Evolutionary conservation across 148 eudicot genomes (phyloP).

Genomic region (Rheum nobile): DNA sequence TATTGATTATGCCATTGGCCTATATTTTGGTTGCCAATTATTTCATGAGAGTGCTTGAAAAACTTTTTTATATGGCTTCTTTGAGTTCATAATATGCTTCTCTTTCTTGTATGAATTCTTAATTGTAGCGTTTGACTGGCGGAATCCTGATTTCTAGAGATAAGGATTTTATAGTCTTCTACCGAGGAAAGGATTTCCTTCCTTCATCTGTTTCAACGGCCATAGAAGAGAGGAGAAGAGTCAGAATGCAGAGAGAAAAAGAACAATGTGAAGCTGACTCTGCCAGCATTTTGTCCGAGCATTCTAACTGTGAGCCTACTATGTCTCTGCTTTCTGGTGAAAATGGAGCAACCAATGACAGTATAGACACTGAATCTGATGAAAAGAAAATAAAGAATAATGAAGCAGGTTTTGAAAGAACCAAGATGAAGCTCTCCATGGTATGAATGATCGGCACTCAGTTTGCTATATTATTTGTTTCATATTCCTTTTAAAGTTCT

Average conservation of each 20-base stretch:
- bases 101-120: slow-evolving; percentile 7
- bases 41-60: neutral
- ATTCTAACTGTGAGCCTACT: slow-evolving; percentile 10
- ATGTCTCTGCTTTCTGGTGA: slow-evolving; percentile 18
- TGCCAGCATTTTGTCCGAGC: slow-evolving; percentile 15
- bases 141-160: slow-evolving; percentile 79
- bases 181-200: slow-evolving; percentile 94
- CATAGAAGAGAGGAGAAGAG: slow-evolving; percentile 65
- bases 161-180: slow-evolving; percentile 65
- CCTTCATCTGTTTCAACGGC: slow-evolving; percentile 87
- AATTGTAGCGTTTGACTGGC: slow-evolving; percentile 75
- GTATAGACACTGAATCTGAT: slow-evolving; percentile 14
- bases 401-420: slow-evolving; percentile 40
- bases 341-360: slow-evolving; percentile 17
- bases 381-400: slow-evolving; percentile 28
- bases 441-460: slow-evolving; percentile 28
- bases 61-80: neutral
- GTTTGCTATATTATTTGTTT: slow-evolving; percentile 5
- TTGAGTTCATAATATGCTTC: neutral
- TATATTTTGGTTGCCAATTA: neutral
- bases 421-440: slow-evolving; percentile 50
- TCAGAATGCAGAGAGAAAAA: slow-evolving; percentile 19
- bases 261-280: slow-evolving; percentile 17
- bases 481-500: slow-evolving; percentile 1
- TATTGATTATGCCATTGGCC: neutral